Evolutionary conservation across 345 rosid species (phyloP).

Genomic region (Reutealis trisperma): DNA sequence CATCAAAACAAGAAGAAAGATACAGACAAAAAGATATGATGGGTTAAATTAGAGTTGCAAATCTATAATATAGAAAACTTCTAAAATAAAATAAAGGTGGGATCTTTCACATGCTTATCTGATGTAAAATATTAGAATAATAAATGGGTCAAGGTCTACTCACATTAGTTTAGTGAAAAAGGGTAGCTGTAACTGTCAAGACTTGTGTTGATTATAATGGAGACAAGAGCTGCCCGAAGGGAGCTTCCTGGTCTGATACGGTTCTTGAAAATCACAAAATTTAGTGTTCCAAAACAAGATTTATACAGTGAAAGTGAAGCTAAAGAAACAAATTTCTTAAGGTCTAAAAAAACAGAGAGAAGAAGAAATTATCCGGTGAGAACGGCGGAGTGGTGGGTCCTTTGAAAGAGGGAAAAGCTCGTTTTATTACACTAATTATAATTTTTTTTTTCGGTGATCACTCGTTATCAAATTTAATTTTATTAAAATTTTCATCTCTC

Average conservation of each 20-base stretch:
- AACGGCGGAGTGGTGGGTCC: background rate
- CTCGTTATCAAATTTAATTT: too few species aligned
- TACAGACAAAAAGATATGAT: constrained; percentile 22
- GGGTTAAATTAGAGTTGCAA: background rate
- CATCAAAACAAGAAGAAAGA: constrained; percentile 9
- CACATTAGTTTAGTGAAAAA: constrained; percentile 1
- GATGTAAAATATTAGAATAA: constrained; percentile 1
- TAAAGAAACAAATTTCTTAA: background rate
- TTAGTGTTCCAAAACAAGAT: background rate
- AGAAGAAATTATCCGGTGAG: background rate
- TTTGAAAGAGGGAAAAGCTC: constrained; percentile 5
- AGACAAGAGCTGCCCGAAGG: background rate
- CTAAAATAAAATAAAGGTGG: constrained; percentile 10
- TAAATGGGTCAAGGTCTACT: constrained; percentile 10
- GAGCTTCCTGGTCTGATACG: background rate
- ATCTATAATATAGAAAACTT: background rate
- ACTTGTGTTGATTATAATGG: background rate
- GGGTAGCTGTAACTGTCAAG: constrained; percentile 11
- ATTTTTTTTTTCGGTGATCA: too few species aligned
- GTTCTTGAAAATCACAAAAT: background rate
- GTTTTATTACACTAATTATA: background rate
- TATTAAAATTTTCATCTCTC: too few species aligned
- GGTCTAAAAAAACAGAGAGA: background rate
- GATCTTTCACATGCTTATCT: constrained; percentile 15
- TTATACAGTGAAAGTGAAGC: background rate